These are phyloP conservation scores for Inosperma sp. DNA, from an alignment of 768 basidiomycete species.

Conservation along the genomic window DNA sequence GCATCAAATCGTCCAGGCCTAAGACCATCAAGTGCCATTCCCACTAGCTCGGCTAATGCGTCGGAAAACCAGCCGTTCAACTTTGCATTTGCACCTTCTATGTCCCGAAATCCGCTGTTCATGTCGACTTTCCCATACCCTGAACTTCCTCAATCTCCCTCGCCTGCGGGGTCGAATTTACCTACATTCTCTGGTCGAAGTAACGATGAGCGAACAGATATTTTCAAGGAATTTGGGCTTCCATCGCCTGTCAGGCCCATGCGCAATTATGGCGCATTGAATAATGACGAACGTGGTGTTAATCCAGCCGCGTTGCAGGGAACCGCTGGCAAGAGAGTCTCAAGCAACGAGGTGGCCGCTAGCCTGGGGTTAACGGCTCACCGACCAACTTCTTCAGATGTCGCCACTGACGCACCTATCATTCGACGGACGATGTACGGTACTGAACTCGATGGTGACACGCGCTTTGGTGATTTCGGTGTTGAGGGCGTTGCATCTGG, in stretches of 20 bases:
- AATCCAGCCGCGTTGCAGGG: conserved; percentile 38
- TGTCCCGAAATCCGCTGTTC: conserved; percentile 42
- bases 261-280: conserved; percentile 34
- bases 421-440: conserved; percentile 77
- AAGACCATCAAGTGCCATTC: conserved; percentile 15
- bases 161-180: conserved; percentile 39
- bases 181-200: conserved; percentile 24
- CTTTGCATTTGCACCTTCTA: conserved; percentile 50
- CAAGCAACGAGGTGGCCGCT: conserved; percentile 45
- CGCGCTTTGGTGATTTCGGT: conserved; percentile 83
- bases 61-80: conserved; percentile 52
- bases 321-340: conserved; percentile 24
- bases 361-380: conserved; percentile 40
- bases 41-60: conserved; percentile 46
- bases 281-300: conserved; percentile 30
- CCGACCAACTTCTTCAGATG: conserved; percentile 26
- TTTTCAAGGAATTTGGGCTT: conserved; percentile 44
- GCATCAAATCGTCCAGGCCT: conserved; percentile 11
- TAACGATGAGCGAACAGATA: conserved; percentile 38
- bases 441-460: conserved; percentile 74
- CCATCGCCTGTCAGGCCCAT: conserved; percentile 37
- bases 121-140: conserved; percentile 47
- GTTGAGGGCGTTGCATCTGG: conserved; percentile 70
- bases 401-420: conserved; percentile 33
- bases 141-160: conserved; percentile 55